Evolutionary conservation across 371 early-diverging fungal genomes (phyloP).

Genomic region (Lichtheimia corymbifera): DNA sequence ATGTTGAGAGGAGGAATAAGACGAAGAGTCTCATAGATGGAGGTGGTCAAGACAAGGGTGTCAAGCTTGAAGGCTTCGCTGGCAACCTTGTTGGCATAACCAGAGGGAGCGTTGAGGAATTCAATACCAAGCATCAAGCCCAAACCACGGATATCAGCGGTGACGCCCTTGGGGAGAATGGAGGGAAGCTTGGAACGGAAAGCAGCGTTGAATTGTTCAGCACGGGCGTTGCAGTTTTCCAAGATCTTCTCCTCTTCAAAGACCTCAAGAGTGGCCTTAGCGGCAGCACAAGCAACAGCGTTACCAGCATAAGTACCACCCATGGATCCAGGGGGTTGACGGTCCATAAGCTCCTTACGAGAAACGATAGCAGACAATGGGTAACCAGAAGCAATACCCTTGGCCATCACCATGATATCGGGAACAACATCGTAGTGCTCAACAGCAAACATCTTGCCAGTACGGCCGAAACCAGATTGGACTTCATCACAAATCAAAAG

Average conservation of each 20-base stretch:
- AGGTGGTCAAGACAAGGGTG: constrained; percentile 55
- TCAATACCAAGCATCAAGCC: constrained; percentile 67
- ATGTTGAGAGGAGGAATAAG: constrained; percentile 61
- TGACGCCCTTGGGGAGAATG: constrained; percentile 41
- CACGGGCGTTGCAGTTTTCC: constrained; percentile 44
- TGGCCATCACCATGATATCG: constrained; percentile 55
- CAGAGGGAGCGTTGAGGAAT: constrained; percentile 46
- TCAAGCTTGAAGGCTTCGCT: constrained; percentile 46
- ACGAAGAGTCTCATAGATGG: constrained; percentile 58
- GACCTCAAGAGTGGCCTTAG: constrained; percentile 45
- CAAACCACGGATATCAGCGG: constrained; percentile 54
- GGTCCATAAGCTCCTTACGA: constrained; percentile 40
- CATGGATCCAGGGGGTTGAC: constrained; percentile 44
- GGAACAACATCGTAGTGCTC: constrained; percentile 40
- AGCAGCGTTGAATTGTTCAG: constrained; percentile 49
- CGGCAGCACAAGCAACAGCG: constrained; percentile 51
- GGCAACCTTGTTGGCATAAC: constrained; percentile 40
- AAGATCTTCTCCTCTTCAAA: constrained; percentile 43
- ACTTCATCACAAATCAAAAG: constrained; percentile 37
- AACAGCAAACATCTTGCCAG: constrained; percentile 44
- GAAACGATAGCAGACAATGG: constrained; percentile 51
- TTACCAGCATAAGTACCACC: constrained; percentile 57
- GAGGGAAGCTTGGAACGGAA: constrained; percentile 38
- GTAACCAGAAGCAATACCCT: constrained; percentile 54
- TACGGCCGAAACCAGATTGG: constrained; percentile 36